Evolutionary conservation across 306 rosid species (phyloP).

Genomic region (Prunus mira): DNA sequence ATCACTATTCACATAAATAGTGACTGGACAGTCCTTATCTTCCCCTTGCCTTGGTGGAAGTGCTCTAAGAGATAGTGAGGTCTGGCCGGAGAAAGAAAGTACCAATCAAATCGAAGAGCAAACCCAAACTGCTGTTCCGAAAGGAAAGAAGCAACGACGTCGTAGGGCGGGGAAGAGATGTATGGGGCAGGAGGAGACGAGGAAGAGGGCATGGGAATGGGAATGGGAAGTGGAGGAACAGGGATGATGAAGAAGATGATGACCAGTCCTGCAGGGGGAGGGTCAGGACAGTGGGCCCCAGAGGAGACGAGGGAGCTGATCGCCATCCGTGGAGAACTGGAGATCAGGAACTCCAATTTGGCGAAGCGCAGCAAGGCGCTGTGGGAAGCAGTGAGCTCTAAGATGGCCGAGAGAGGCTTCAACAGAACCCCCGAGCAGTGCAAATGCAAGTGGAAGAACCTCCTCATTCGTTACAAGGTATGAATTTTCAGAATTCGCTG

Average conservation of each 20-base stretch:
- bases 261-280: conserved; percentile 30
- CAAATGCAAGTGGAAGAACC: conserved; percentile 97
- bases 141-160: background rate
- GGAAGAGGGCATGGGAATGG: background rate
- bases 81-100: background rate
- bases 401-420: conserved; percentile 66
- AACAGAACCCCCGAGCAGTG: conserved; percentile 84
- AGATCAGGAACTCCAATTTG: conserved; percentile 36
- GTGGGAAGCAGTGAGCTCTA: conserved; percentile 79
- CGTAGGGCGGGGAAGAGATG: background rate
- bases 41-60: too few relatives aligned
- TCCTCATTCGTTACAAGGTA: conserved; percentile 94
- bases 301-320: conserved; percentile 82
- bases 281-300: conserved; percentile 64
- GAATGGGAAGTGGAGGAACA: background rate
- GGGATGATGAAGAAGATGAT: conserved; percentile 10
- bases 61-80: too few relatives aligned
- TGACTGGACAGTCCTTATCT: too few relatives aligned
- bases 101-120: too few relatives aligned
- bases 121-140: too few relatives aligned
- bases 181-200: conserved; percentile 18
- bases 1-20: too few relatives aligned
- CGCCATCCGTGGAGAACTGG: conserved; percentile 72
- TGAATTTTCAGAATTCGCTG: background rate
- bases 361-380: conserved; percentile 63